Evolutionary conservation across 306 rosid genomes (phyloP), one percentile per base, ranked within the genome.

Genomic region (Casuarina equisetifolia): DNA sequence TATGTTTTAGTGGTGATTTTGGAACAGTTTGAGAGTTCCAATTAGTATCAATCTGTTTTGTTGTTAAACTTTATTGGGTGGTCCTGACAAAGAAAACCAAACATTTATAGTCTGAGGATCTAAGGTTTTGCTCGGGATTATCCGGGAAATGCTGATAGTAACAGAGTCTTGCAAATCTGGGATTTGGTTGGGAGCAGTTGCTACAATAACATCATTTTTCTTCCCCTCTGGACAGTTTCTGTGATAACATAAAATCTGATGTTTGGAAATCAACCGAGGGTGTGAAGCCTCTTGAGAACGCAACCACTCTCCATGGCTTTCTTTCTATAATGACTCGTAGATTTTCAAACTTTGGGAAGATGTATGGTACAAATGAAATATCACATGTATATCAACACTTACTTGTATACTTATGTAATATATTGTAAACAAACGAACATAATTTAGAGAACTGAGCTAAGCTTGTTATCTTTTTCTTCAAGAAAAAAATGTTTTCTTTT

Each of bases 231-330:
- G 4, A 43, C 42, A 11, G 69, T 62, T 62, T 62, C 19, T 62
- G 15, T 19, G 12, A 13, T 35, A 38, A 55, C 53, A 55, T 7
- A 17, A 55, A 62, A 62, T 64, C 20, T 15, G 8, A 42, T 64
- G 46, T 5, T 64, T 3, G 45, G 48, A 64, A 55, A 64, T 64
- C 49, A 66, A 66, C n/a, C 71, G 7, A 43, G 16, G 50, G 71
- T 66, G 10, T 66, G 71, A 66, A 66, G 71, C 42, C 20, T 48
- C 40, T 48, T 45, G 74, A 49, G 32, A 70, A 70, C n/a, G 7
- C 10, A 70, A 46, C 43, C 74, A 70, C 13, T 48, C 58, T 25
- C 38, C 58, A 19, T 32, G 48, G 38, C 3, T 42, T 70, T 66
- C 71, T 42, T 66, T 15, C 43, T 63, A 7, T 11, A 38, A 62